Conservation (phyloP, 345 rosid genomes). For the Toxicodendron radicans region DNA sequence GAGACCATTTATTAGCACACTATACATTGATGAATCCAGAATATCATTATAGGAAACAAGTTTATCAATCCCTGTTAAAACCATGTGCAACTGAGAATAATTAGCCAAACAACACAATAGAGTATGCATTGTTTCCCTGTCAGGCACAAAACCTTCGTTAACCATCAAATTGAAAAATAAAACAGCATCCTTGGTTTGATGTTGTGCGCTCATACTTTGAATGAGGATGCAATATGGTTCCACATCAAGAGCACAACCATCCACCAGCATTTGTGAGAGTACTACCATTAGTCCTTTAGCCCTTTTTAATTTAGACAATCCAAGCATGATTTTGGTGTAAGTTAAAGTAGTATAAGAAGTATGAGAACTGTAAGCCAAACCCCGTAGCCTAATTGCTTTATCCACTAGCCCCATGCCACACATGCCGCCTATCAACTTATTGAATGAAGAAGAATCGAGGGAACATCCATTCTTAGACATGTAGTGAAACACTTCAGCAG, state of each 20-base stretch:
- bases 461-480: constrained; percentile 41
- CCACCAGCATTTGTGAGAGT: constrained; percentile 41
- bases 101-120: constrained; percentile 32
- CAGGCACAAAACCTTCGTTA: constrained; percentile 38
- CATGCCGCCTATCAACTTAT: constrained; percentile 30
- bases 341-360: constrained; percentile 30
- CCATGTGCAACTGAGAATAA: constrained; percentile 25
- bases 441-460: constrained; percentile 36
- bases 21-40: constrained; percentile 35
- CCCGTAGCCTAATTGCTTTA: constrained; percentile 40
- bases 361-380: constrained; percentile 33
- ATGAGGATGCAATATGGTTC: constrained; percentile 47
- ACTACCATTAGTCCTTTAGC: constrained; percentile 26
- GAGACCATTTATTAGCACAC: constrained; percentile 35
- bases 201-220: constrained; percentile 31
- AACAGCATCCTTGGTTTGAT: constrained; percentile 32
- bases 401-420: constrained; percentile 38
- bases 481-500: constrained; percentile 40
- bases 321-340: constrained; percentile 35
- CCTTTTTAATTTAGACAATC: constrained; percentile 30
- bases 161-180: constrained; percentile 42
- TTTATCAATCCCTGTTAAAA: constrained; percentile 28
- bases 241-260: constrained; percentile 33
- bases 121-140: constrained; percentile 26
- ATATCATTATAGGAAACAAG: constrained; percentile 26